Conservation (phyloP, 306 rosid genomes). For the Sphenostylis stenocarpa region DNA sequence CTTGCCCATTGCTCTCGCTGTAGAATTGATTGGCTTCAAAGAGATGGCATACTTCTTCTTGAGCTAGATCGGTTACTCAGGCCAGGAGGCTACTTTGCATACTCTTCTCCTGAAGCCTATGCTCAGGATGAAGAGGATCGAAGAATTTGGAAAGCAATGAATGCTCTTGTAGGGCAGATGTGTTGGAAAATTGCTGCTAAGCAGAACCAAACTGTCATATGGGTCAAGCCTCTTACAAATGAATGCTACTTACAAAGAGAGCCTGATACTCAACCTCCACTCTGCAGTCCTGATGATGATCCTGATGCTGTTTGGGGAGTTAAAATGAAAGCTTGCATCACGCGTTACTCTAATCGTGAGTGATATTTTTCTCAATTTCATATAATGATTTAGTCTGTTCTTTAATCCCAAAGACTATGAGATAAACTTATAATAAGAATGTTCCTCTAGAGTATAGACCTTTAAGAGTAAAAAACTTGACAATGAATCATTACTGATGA, state of each 20-base stretch:
- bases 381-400: constrained; percentile 10
- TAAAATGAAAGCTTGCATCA: constrained; percentile 84
- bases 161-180: constrained; percentile 70
- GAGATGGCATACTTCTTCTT: constrained; percentile 92
- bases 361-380: constrained; percentile 30
- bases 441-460: background rate
- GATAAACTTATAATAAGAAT: constrained; percentile 7
- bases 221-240: constrained; percentile 93
- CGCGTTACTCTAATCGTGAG: constrained; percentile 80
- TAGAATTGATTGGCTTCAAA: constrained; percentile 95
- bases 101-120: constrained; percentile 95
- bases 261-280: constrained; percentile 72
- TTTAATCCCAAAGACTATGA: background rate
- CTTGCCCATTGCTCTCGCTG: constrained; percentile 97
- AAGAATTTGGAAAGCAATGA: constrained; percentile 88
- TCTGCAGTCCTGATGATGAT: constrained; percentile 75
- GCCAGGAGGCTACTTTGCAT: constrained; percentile 94
- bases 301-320: constrained; percentile 87
- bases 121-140: constrained; percentile 95
- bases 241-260: constrained; percentile 78
- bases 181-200: constrained; percentile 90
- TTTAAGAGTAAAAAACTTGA: background rate
- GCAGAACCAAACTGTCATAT: constrained; percentile 86
- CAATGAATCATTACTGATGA: background rate
- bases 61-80: constrained; percentile 91